Conservation (phyloP, 164 flowering plant species). For the Kalanchoe fedtschenkoi region DNA sequence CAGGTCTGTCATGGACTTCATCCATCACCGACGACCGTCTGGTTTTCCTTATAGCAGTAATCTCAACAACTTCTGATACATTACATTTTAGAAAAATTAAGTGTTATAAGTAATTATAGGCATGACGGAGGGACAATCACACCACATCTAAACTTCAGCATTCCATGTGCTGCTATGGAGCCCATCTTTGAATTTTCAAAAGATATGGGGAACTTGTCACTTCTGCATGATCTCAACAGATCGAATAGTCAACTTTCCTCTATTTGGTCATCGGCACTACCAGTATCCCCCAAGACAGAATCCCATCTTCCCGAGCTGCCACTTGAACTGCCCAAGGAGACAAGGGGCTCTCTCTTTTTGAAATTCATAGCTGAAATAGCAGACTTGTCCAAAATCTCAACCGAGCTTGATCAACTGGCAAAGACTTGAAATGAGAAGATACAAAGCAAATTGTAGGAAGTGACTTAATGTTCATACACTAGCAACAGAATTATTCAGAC, state of each 20-base stretch:
- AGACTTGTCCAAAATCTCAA: slow-evolving; percentile 14
- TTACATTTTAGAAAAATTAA: too few relatives aligned
- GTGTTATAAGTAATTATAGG: slow-evolving; percentile 92
- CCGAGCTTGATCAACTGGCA: slow-evolving; percentile 17
- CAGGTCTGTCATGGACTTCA: too few relatives aligned
- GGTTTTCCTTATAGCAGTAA: too few relatives aligned
- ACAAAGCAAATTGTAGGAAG: slow-evolving; percentile 46
- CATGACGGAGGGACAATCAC: slow-evolving; percentile 76
- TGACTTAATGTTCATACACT: not conserved
- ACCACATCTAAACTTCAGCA: slow-evolving; percentile 92
- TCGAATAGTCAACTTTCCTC: slow-evolving; percentile 63
- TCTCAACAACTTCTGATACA: too few relatives aligned
- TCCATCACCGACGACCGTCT: too few relatives aligned
- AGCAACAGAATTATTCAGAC: not conserved
- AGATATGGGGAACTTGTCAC: slow-evolving; percentile 53
- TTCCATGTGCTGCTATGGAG: slow-evolving; percentile 66
- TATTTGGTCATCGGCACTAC: slow-evolving; percentile 83
- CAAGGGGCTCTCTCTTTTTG: slow-evolving; percentile 60
- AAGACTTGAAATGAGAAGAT: slow-evolving; percentile 12
- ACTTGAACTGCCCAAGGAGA: slow-evolving; percentile 12
- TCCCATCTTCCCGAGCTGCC: slow-evolving; percentile 27
- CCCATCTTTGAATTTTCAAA: slow-evolving; percentile 62
- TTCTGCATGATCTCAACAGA: slow-evolving; percentile 49
- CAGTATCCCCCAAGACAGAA: slow-evolving; percentile 39
- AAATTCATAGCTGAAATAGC: slow-evolving; percentile 48